Conservation (phyloP, 1,284 basidiomycete species). For the Ceratorhiza oryzae-sativae region DNA sequence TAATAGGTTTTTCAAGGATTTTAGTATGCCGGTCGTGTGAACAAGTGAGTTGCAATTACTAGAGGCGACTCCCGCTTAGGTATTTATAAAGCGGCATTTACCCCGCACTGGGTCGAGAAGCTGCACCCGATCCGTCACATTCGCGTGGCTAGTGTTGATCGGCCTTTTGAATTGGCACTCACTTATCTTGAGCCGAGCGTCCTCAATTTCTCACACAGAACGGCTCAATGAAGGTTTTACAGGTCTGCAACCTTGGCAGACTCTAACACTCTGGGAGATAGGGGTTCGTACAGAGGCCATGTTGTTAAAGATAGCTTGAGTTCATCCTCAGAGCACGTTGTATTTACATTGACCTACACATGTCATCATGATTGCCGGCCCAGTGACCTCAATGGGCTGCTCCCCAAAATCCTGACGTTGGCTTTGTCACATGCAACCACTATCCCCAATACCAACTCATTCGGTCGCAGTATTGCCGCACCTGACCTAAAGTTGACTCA, state of each 20-base stretch:
- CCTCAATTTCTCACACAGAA: background rate
- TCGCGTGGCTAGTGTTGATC: conserved; percentile 16
- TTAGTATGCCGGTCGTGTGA: conserved; percentile 19
- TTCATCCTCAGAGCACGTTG: background rate
- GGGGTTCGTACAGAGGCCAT: background rate
- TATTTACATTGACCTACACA: background rate
- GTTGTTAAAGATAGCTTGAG: background rate
- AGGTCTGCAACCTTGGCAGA: background rate
- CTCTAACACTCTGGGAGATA: background rate
- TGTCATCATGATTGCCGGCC: background rate
- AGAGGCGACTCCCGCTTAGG: background rate
- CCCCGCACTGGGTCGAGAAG: conserved; percentile 19
- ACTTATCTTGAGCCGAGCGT: background rate
- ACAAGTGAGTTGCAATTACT: background rate
- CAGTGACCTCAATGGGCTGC: background rate
- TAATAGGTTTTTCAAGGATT: background rate
- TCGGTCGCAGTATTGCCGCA: conserved; percentile 4
- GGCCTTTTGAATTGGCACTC: conserved; percentile 23
- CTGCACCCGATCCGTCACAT: conserved; percentile 11
- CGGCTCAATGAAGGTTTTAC: background rate
- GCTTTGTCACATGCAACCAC: background rate
- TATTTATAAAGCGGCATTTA: conserved; percentile 30
- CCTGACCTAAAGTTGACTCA: background rate
- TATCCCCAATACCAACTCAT: background rate
- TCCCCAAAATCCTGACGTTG: background rate